Conservation (phyloP, 2,329 filamentous ascomycete genomes). For the Cercospora zeae-maydis region DNA sequence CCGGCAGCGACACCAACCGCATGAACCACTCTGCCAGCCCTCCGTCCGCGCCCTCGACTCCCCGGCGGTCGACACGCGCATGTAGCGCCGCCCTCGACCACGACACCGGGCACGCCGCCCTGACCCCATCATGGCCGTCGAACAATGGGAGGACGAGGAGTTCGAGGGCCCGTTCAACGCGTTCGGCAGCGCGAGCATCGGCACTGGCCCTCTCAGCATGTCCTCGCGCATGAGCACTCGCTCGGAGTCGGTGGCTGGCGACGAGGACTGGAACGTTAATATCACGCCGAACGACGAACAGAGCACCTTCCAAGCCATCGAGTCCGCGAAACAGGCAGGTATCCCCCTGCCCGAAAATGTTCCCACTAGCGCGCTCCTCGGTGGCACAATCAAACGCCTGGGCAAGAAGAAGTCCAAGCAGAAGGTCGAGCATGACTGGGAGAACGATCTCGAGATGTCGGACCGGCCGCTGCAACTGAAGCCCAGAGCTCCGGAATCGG, state of each 20-base stretch:
- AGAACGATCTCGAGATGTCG: conserved; percentile 49
- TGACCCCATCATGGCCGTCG: conserved; percentile 54
- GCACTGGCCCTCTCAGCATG: conserved; percentile 66
- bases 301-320: conserved; percentile 79
- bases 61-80: neutral
- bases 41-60: conserved; percentile 1
- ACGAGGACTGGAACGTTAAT: conserved; percentile 85
- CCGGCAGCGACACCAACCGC: neutral
- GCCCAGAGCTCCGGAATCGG: conserved; percentile 27
- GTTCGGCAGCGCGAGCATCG: conserved; percentile 54
- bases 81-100: conserved; percentile 5
- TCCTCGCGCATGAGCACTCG: conserved; percentile 76
- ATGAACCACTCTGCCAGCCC: conserved; percentile 8
- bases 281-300: conserved; percentile 80
- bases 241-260: conserved; percentile 65
- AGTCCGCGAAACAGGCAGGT: conserved; percentile 80
- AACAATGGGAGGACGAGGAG: conserved; percentile 60
- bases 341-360: conserved; percentile 87
- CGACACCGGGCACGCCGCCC: conserved; percentile 31
- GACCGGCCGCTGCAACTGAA: conserved; percentile 44
- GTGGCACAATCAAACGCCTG: conserved; percentile 87
- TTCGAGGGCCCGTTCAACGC: conserved; percentile 60
- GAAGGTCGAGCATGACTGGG: conserved; percentile 51
- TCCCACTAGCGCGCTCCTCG: conserved; percentile 81
- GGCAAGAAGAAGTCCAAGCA: conserved; percentile 54